Evolutionary conservation across 208 protist species (phyloP), one percentile per base, ranked within the genome.

Genomic region (Trypanosoma rangeli): DNA sequence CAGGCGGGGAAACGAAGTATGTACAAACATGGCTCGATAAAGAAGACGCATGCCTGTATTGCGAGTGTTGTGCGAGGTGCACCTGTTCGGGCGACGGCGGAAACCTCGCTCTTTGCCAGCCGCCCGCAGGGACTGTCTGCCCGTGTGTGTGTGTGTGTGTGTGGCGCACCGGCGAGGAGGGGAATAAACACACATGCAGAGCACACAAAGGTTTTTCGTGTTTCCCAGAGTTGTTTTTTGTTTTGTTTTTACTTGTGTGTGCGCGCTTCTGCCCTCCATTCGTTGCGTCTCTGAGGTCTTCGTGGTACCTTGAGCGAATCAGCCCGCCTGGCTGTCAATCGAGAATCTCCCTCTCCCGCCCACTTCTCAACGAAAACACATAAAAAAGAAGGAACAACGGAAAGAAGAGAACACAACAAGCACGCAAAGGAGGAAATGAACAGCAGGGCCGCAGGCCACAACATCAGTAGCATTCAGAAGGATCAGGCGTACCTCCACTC

Each of bases 401-500:
- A 66, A 54, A 69, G 52, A 55, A 68, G 60, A 50, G 46, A 59
- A 44, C 42, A 46, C 1, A 52, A 65, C 20, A 49, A 50, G n/a
- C 24, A 49, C 46, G 29, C 46, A 26, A 63, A 49, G 13, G 4
- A 63, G 16, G 37, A 15, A n/a, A 29, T 49, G 29, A 0, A 63
- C 13, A 63, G 20, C 39, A 31, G 44, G 20, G 50, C 5, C 33
- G 22, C 4, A 5, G 26, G 16, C 52, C 10, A 56, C 16, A 67
- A 44, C 37, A 76, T 76, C 15, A 76, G 71, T 53, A 76, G 48
- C 26, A 76, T 76, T 49, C 52, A 74, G 22, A 74, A 79, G 66
- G 82, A 82, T 70, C 79, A 78, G 71, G 79, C 70, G 63, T 93
- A 90, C 68, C 64, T 93, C 54, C 68, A 86, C 48, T 70, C 72